Evolutionary conservation across 2,329 filamentous ascomycete species (phyloP).

Genomic region (Exophiala oligosperma): DNA sequence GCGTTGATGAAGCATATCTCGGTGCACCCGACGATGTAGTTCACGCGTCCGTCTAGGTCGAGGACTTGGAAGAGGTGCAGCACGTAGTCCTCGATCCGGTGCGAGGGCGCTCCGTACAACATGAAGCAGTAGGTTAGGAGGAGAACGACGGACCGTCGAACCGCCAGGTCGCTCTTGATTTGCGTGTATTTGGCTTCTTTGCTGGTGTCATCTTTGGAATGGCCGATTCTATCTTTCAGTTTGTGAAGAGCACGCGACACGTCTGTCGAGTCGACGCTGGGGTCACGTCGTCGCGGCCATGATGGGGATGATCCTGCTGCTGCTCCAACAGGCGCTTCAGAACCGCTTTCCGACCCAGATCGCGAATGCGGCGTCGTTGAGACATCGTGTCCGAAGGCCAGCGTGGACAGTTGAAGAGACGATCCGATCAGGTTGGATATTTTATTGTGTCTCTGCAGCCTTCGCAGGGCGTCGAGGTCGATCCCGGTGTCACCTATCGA

Average conservation of each 20-base stretch:
- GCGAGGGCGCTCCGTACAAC: not conserved
- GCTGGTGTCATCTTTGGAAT: not conserved
- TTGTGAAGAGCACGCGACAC: not conserved
- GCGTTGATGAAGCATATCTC: conserved; percentile 2
- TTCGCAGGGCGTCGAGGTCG: not conserved
- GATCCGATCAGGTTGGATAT: not conserved
- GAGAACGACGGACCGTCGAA: not conserved
- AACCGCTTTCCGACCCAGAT: not conserved
- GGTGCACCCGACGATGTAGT: conserved; percentile 1
- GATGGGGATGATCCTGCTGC: not conserved
- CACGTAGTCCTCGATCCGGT: conserved; percentile 1
- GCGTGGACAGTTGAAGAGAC: not conserved
- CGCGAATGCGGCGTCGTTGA: not conserved
- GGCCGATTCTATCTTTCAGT: conserved; percentile 1
- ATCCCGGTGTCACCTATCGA: conserved; percentile 1
- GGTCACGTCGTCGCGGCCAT: not conserved
- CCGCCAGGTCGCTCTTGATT: not conserved
- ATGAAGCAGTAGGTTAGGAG: not conserved
- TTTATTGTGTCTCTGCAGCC: not conserved
- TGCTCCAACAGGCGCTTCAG: not conserved
- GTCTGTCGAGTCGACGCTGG: not conserved
- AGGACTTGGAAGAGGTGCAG: not conserved
- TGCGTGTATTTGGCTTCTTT: not conserved
- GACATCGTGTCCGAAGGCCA: not conserved
- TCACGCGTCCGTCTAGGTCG: not conserved